phyloP scores from a whole-genome alignment of 2,329 filamentous ascomycete species.

The Fusarium musae region DNA sequence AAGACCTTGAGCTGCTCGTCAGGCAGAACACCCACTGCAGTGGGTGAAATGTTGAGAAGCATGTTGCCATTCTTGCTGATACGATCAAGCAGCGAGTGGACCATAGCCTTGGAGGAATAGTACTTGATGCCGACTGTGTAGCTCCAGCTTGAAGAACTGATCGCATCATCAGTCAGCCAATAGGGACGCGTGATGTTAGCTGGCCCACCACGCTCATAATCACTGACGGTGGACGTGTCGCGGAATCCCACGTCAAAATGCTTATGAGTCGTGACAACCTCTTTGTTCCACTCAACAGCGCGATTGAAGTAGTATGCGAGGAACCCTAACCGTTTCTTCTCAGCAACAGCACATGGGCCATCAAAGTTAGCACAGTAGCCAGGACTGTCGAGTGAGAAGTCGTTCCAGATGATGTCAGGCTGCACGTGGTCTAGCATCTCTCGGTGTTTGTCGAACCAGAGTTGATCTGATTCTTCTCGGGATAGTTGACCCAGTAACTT shows the following conservation, averaged over 20 bases:
- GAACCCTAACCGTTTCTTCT: constrained; percentile 3
- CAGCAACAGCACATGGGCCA: constrained; percentile 5
- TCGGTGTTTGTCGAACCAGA: constrained; percentile 14
- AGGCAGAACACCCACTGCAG: background rate
- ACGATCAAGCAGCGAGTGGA: constrained; percentile 7
- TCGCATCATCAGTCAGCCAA: constrained; percentile 14
- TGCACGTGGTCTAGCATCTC: constrained; percentile 19
- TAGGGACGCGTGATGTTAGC: constrained; percentile 10
- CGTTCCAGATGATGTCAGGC: constrained; percentile 22
- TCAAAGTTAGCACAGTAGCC: background rate
- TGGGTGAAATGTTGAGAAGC: constrained; percentile 12
- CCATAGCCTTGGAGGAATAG: constrained; percentile 18
- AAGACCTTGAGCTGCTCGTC: constrained; percentile 12
- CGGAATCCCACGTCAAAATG: constrained; percentile 18
- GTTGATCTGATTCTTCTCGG: background rate
- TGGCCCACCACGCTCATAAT: constrained; percentile 11
- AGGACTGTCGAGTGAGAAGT: constrained; percentile 10
- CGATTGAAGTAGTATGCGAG: constrained; percentile 19
- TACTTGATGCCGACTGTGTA: constrained; percentile 17
- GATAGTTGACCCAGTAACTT: background rate
- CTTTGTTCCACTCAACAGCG: constrained; percentile 7
- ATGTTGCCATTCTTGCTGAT: constrained; percentile 21
- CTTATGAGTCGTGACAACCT: constrained; percentile 12
- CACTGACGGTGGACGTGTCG: constrained; percentile 12
- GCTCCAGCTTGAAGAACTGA: constrained; percentile 21